Base-by-base conservation (phyloP, 2,329 filamentous ascomycete species). In the Colletotrichum tropicicola region DNA sequence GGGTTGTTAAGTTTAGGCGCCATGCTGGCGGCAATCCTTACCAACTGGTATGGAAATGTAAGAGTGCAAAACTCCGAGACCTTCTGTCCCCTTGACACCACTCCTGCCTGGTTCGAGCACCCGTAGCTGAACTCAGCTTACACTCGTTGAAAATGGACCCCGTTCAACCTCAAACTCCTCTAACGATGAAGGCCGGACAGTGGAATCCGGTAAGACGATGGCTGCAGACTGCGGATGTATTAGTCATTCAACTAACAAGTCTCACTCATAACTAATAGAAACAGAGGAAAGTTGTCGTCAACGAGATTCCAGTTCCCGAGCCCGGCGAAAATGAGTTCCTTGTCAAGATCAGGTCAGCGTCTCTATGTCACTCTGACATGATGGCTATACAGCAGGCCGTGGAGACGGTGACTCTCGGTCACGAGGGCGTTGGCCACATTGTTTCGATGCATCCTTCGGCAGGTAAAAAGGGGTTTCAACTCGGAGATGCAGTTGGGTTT, bases 361-460 rank as follows among this genome's bases (percentile, higher is more conserved):
- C 75, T 19, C 72, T 78, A 35, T 78, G 76, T 65, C 76, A 78
- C 67, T 73, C 68, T 35, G 75, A 72, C 45, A 67, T 75, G 2
- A 67, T 71, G 66, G 68, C 68, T 25, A 70, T 71, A n/a, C 70
- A 72, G 12, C 64, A 67, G n/a, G 64, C 64, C 53, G 70, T 72
- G 28, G 37, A 59, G 13, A 68, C 69, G 10, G 68, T 71, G 10
- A 68, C 69, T 67, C 68, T 82, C 6, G 81, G 81, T 5, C 82
- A 84, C 66, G 82, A 84, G 72, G 82, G 80, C 15, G 79, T 81
- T 21, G 81, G 81, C 1, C 70, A 79, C 59, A 77, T 83, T 49
- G 76, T 78, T 13, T 70, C 73, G 7, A 73, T 83, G 6, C 72
- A 77, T 57, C 72, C 75, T 1, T 73, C 71, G 3, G 74, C 77